These are phyloP conservation scores for Polytrichum formosum DNA, from an alignment of 225 moss, liverwort and hornwort genomes.

Conservation along the genomic window DNA sequence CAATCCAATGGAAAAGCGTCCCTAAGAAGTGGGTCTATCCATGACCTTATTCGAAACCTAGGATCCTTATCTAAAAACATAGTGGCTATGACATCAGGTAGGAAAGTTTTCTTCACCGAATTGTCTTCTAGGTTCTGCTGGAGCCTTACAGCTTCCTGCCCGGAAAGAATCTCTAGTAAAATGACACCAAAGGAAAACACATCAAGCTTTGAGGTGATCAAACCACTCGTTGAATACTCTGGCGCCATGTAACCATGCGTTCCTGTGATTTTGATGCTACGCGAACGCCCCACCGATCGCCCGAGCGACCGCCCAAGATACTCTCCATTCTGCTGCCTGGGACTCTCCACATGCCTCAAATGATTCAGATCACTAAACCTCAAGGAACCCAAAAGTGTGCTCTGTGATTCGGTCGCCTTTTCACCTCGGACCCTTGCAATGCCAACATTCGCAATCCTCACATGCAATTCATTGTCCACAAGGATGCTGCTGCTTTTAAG, in stretches of 20 bases:
- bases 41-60: constrained; percentile 52
- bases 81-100: constrained; percentile 53
- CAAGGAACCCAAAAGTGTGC: constrained; percentile 1
- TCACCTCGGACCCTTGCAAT: constrained; percentile 75
- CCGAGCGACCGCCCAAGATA: constrained; percentile 14
- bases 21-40: constrained; percentile 86
- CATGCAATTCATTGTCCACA: constrained; percentile 66
- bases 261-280: constrained; percentile 81
- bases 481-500: constrained; percentile 78
- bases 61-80: constrained; percentile 67
- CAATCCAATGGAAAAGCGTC: constrained; percentile 66
- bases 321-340: constrained; percentile 1
- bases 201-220: constrained; percentile 67
- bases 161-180: constrained; percentile 81
- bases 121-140: constrained; percentile 26
- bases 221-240: constrained; percentile 62
- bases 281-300: constrained; percentile 45
- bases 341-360: neutral
- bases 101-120: constrained; percentile 48
- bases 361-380: constrained; percentile 17
- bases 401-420: constrained; percentile 13
- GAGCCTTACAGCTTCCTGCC: constrained; percentile 68
- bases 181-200: constrained; percentile 83
- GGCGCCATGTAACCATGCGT: constrained; percentile 96
- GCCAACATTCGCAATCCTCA: constrained; percentile 72